Evolutionary conservation across 139 green algal species (phyloP), one percentile per base, ranked within the genome.

Genomic region (Chlorella vulgaris): DNA sequence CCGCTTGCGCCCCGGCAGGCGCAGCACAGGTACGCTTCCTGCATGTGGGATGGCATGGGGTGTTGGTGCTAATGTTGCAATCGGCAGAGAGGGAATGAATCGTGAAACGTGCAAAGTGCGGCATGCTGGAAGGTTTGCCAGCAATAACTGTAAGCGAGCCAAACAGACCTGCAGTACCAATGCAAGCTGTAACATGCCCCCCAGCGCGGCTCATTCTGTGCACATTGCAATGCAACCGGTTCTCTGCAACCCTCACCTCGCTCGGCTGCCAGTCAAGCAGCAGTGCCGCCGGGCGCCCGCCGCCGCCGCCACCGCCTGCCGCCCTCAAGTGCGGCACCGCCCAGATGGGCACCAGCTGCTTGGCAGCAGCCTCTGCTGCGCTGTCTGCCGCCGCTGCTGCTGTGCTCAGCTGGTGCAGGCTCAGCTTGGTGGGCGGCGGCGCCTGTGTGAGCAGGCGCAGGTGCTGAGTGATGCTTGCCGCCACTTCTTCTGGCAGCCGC

Each of bases 391-490:
- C 7, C 13, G 36, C 73, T 2, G 78, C 78, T 2, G 42, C 43
- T 38, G 78, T 83, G 78, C n/a, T 42, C 1, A 68, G 43, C 38
- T 50, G 29, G 8, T 50, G 40, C 36, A 83, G 43, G 53, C n/a
- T 69, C 2, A 83, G 69, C 65, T 83, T 83, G 40, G 78, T 69
- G 69, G 78, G 38, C 3, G n/a, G n/a, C 15, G 78, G 78, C n/a
- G 63, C 7, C 1, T 31, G 15, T n/a, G 43, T 22, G 40, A 83
- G 78, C 38, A 83, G 69, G n/a, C 40, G 61, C 28, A 81, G 75
- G 10, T 81, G 38, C 3, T 60, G 58, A 5, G 10, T 21, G 39
- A 81, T 70, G n/a, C 60, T 7, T 7, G 60, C 19, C 2, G 18
- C 42, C 35, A 81, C 1, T n/a, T 70, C 58, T 29, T 73, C 53